phyloP scores from a whole-genome alignment of 768 basidiomycete genomes.

The Suillus luteus region DNA sequence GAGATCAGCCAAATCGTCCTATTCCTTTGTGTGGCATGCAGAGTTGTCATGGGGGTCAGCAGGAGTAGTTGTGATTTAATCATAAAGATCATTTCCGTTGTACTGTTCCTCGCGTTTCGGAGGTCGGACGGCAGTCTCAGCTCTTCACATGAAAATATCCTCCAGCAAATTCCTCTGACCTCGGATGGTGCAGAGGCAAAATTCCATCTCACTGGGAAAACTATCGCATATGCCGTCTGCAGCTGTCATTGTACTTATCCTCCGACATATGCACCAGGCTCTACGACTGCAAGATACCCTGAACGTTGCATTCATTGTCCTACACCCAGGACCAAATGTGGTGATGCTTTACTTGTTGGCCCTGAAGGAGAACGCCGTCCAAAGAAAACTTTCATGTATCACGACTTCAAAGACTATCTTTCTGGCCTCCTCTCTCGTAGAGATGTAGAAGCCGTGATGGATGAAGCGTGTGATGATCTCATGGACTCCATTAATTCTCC shows the following conservation, averaged over 20 bases:
- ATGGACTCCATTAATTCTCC: neutral
- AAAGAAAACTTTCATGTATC: conserved; percentile 5
- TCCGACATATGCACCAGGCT: neutral
- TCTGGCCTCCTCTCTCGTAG: neutral
- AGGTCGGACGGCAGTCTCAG: neutral
- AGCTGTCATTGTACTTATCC: conserved; percentile 7
- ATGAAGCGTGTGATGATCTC: neutral
- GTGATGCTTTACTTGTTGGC: neutral
- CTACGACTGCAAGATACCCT: neutral
- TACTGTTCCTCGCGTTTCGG: conserved; percentile 1
- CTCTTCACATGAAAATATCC: conserved; percentile 1
- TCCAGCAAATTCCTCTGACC: conserved; percentile 1
- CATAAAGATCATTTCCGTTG: neutral
- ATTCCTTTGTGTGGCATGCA: neutral
- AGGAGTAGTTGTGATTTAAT: conserved; percentile 9
- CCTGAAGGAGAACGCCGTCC: neutral
- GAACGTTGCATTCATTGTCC: neutral
- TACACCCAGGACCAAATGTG: conserved; percentile 1
- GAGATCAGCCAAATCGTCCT: neutral
- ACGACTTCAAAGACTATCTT: conserved; percentile 11
- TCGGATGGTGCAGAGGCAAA: neutral
- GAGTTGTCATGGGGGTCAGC: conserved; percentile 21
- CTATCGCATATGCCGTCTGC: conserved; percentile 2
- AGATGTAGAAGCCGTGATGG: neutral
- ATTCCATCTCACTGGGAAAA: conserved; percentile 2